These are phyloP conservation scores for Pestalotiopsis fici DNA, from an alignment of 2,329 filamentous ascomycete species.

Conservation along the genomic window DNA sequence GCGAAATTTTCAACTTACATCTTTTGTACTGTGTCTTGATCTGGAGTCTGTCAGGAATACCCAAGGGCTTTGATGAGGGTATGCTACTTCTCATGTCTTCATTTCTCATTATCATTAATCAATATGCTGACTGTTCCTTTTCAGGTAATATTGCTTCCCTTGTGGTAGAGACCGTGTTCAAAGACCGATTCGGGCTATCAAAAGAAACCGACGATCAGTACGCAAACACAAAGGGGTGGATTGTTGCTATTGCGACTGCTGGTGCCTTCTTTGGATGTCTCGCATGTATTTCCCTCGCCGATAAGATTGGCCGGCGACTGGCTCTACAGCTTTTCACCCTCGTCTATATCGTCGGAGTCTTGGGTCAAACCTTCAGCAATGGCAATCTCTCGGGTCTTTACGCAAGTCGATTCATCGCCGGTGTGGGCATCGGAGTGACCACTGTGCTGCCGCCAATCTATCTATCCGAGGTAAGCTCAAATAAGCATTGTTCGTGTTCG, in stretches of 20 bases:
- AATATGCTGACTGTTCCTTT: not conserved
- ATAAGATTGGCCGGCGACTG: constrained; percentile 21
- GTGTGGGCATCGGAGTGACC: constrained; percentile 25
- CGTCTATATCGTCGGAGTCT: constrained; percentile 35
- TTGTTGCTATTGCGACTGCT: constrained; percentile 30
- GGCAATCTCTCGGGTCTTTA: constrained; percentile 27
- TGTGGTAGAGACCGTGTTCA: constrained; percentile 28
- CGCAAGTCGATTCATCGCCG: constrained; percentile 22
- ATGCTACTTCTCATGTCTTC: not conserved
- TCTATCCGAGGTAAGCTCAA: constrained; percentile 21
- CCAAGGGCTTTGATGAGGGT: constrained; percentile 32
- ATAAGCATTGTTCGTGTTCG: not conserved
- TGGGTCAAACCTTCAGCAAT: constrained; percentile 29
- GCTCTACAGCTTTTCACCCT: constrained; percentile 28
- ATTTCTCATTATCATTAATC: not conserved
- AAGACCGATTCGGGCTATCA: constrained; percentile 22
- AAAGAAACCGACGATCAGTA: constrained; percentile 23
- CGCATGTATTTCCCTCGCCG: constrained; percentile 23
- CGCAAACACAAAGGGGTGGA: constrained; percentile 30
- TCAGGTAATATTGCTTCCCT: constrained; percentile 30
- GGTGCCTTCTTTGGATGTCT: constrained; percentile 30
- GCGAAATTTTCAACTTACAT: constrained; percentile 30
- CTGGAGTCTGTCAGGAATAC: constrained; percentile 29
- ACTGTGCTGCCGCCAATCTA: constrained; percentile 29
- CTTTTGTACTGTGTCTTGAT: constrained; percentile 24